Base-by-base conservation (phyloP, 371 early-diverging fungal species). In the Mucor irregularis region DNA sequence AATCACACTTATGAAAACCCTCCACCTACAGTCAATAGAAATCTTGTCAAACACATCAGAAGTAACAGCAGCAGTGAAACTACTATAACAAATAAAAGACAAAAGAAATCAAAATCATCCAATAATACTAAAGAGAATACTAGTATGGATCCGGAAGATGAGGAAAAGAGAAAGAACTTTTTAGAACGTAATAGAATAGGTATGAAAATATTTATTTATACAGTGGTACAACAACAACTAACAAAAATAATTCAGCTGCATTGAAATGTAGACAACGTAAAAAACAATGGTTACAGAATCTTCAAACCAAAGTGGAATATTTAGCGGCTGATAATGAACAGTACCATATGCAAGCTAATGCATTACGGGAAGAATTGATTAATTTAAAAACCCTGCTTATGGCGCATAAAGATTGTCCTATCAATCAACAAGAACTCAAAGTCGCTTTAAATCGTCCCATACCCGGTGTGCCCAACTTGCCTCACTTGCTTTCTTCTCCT, bases 121-220 rank as follows among this genome's bases (percentile, higher is more conserved):
- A 44, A 28, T 13, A 4, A 37, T 4, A 25, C 22, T 9, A 22
- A 13, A 29, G 24, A 13, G 49, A 14, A 31, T 31, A 31, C 5
- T 31, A 31, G 17, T 46, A n/a, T 33, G 22, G 34, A 37, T 29
- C 48, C 42, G 21, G 76, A 81, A 25, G 81, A 76, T 16, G 85
- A 87, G 48, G 89, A 87, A 43, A 90, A 89, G 55, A 76, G 91
- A 49, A 76, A 76, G 58, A 90, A 82, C 69, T 90, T 93, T 69
- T 76, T 91, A 69, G 93, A 91, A 66, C 76, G 91, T 55, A 91
- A 91, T 68, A 81, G 91, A 55, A 83, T 85, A 73, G 90, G 90
- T 88, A 76, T 58, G 45, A 45, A 30, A 35, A 8, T 10, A 11
- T 31, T 8, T 13, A 31, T 13, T 11, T 5, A 31, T 5, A 31